A percentile compares a stretch with the other conserved stretches of the same genome.
These are phyloP conservation scores for Brassica carinata DNA, from an alignment of 345 rosid genomes.

Conservation along the genomic window DNA sequence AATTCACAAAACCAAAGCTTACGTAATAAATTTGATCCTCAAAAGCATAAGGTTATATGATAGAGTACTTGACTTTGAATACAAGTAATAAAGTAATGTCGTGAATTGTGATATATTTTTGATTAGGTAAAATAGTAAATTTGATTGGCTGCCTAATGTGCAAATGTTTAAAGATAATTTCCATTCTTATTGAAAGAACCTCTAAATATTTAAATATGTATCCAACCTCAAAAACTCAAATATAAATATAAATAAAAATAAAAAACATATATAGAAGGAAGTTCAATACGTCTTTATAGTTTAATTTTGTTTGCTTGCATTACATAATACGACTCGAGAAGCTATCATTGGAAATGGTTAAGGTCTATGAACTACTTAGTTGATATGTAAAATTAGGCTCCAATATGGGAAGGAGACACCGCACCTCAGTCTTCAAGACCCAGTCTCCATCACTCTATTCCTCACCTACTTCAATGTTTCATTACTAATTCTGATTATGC, in stretches of 20 bases:
- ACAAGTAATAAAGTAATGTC: neutral
- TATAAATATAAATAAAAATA: neutral
- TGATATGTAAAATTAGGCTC: slow-evolving; percentile 25
- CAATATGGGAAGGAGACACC: slow-evolving; percentile 35
- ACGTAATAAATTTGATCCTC: neutral
- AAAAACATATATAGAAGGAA: neutral
- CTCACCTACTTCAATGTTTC: slow-evolving; percentile 33
- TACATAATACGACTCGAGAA: slow-evolving; percentile 1
- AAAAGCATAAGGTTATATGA: neutral
- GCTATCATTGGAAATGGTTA: slow-evolving; percentile 24
- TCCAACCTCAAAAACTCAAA: neutral
- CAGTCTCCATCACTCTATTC: slow-evolving; percentile 31
- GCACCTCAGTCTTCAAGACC: slow-evolving; percentile 42
- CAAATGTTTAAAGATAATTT: neutral
- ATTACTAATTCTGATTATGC: slow-evolving; percentile 11
- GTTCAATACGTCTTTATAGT: neutral
- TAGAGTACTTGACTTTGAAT: neutral
- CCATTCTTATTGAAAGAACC: neutral
- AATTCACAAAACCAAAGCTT: neutral
- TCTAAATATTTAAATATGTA: neutral
- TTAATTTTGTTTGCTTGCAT: neutral
- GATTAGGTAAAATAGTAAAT: neutral
- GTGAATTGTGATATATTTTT: neutral
- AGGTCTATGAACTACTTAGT: slow-evolving; percentile 31
- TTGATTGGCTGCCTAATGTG: neutral